phyloP scores from a whole-genome alignment of 108 stramenopile species.

The Aurantiochytrium sp. region DNA sequence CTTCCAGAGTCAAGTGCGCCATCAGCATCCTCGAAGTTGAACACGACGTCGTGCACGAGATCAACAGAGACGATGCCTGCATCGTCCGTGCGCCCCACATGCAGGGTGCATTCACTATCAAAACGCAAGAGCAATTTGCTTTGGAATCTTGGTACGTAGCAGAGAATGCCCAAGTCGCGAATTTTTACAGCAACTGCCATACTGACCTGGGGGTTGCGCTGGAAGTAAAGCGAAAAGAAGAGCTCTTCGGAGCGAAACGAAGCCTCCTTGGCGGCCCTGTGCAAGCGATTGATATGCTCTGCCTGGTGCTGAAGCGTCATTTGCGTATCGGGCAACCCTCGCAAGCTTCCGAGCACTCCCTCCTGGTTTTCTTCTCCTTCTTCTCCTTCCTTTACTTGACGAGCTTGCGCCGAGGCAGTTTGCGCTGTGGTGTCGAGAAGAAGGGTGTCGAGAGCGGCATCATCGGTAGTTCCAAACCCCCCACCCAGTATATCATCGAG shows the following conservation, averaged over 20 bases:
- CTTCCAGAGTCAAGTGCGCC: background rate
- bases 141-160: slow-evolving; percentile 56
- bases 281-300: slow-evolving; percentile 53
- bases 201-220: slow-evolving; percentile 33
- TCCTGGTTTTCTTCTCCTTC: too few relatives aligned
- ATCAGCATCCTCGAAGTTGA: background rate
- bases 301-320: slow-evolving; percentile 17
- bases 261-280: slow-evolving; percentile 54
- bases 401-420: too few relatives aligned
- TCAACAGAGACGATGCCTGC: background rate
- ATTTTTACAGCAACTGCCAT: slow-evolving; percentile 50
- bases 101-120: slow-evolving; percentile 19
- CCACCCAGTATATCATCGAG: background rate
- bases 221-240: slow-evolving; percentile 58
- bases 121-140: slow-evolving; percentile 50
- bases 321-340: background rate
- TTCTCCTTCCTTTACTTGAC: too few relatives aligned
- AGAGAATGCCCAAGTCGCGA: slow-evolving; percentile 43
- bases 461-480: background rate
- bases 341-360: background rate
- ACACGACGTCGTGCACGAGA: background rate
- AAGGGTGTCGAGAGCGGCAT: too few relatives aligned
- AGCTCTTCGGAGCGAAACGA: slow-evolving; percentile 54
- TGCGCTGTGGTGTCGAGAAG: too few relatives aligned
- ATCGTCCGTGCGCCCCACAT: background rate